Percentiles rank a stretch among this genome's conserved stretches.
These are phyloP conservation scores for Strigomonas oncopelti DNA, from an alignment of 208 protist genomes.

Conservation along the genomic window DNA sequence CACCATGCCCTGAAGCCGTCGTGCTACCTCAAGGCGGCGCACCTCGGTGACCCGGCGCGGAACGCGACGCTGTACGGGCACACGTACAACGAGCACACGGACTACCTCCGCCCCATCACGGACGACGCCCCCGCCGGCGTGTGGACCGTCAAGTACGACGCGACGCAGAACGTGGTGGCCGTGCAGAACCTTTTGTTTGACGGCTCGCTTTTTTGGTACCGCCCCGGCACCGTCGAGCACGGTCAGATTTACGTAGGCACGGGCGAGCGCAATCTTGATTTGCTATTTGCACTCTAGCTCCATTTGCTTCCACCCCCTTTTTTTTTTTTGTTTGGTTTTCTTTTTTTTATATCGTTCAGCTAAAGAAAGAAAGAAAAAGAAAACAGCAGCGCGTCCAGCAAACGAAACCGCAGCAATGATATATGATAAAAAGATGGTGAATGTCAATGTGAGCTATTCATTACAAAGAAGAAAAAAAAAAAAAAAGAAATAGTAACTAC, in stretches of 20 bases:
- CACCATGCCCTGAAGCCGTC: conserved; percentile 76
- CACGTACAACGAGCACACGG: conserved; percentile 78
- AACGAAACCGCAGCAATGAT: neutral
- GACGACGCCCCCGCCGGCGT: conserved; percentile 82
- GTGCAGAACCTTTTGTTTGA: conserved; percentile 84
- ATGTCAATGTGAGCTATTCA: neutral
- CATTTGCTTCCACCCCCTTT: neutral
- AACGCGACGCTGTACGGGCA: conserved; percentile 73
- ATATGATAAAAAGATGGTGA: neutral
- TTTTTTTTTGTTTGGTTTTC: neutral
- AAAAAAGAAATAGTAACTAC: conserved; percentile 5
- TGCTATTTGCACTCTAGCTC: conserved; percentile 51
- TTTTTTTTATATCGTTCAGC: conserved; percentile 3
- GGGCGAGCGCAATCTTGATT: conserved; percentile 82
- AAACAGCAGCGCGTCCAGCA: neutral
- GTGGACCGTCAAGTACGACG: conserved; percentile 87
- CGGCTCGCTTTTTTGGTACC: conserved; percentile 87
- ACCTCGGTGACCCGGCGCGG: conserved; percentile 35
- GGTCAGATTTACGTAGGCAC: conserved; percentile 86
- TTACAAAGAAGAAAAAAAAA: neutral
- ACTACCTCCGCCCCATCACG: conserved; percentile 79
- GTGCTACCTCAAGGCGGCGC: conserved; percentile 70
- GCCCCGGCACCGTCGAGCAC: conserved; percentile 59
- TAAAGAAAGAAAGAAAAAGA: neutral
- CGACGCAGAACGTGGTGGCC: conserved; percentile 66